These are phyloP conservation scores for Extremus antarcticus DNA, from an alignment of 495 filamentous ascomycete species.

Conservation along the genomic window DNA sequence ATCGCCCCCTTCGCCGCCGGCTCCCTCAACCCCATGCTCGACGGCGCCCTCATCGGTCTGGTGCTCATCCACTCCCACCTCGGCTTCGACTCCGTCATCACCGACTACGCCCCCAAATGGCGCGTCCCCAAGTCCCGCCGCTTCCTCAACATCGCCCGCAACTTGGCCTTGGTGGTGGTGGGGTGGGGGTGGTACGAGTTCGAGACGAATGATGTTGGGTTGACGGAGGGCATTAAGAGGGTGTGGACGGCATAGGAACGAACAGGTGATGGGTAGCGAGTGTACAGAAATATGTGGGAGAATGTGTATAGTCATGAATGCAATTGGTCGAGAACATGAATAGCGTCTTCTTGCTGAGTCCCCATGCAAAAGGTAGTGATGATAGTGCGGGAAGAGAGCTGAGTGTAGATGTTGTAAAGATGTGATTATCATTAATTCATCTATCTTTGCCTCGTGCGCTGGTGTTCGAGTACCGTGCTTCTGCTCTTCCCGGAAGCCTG, in stretches of 20 bases:
- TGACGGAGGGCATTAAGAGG: slow-evolving; percentile 78
- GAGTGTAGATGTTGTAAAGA: no score
- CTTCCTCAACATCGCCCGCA: slow-evolving; percentile 63
- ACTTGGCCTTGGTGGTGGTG: slow-evolving; percentile 64
- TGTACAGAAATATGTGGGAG: background rate
- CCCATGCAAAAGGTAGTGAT: no score
- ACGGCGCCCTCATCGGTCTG: slow-evolving; percentile 72
- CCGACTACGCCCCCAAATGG: slow-evolving; percentile 77
- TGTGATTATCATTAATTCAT: no score
- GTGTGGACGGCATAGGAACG: slow-evolving; percentile 63
- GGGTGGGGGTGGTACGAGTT: slow-evolving; percentile 92
- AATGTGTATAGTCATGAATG: background rate
- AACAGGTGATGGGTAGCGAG: background rate
- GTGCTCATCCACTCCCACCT: slow-evolving; percentile 88
- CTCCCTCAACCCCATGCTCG: slow-evolving; percentile 77
- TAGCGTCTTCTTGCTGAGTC: no score
- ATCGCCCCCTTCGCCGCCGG: slow-evolving; percentile 86
- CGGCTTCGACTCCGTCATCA: slow-evolving; percentile 77
- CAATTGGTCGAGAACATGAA: no score
- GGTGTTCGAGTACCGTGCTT: no score
- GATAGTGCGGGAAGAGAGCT: no score
- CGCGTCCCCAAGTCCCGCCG: slow-evolving; percentile 56
- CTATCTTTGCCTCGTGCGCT: no score
- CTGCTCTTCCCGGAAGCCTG: no score
- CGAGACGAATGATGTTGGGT: slow-evolving; percentile 96